Evolutionary conservation across 2,329 filamentous ascomycete genomes (phyloP).

Genomic region (Alternaria triticimaculans): DNA sequence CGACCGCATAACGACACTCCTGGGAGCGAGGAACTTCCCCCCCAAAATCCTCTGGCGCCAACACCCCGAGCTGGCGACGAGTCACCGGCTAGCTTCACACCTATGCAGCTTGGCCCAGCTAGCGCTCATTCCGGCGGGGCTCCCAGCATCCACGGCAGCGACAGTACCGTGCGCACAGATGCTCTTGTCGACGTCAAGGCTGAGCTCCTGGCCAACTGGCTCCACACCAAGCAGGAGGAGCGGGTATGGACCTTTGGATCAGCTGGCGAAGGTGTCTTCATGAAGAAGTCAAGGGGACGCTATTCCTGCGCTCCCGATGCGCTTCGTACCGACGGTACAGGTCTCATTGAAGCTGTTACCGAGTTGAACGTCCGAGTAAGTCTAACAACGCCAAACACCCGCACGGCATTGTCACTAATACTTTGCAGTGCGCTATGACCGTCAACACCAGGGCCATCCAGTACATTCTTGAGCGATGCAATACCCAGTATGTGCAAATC

Average conservation of each 20-base stretch:
- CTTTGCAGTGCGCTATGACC: constrained; percentile 67
- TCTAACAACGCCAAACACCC: not conserved
- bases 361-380: constrained; percentile 62
- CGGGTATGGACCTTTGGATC: constrained; percentile 58
- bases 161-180: constrained; percentile 37
- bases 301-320: constrained; percentile 61
- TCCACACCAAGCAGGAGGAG: constrained; percentile 68
- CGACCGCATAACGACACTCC: not conserved
- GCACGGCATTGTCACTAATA: constrained; percentile 5
- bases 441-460: constrained; percentile 70
- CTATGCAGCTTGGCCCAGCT: constrained; percentile 4
- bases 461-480: constrained; percentile 59
- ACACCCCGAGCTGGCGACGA: not conserved
- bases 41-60: not conserved
- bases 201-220: constrained; percentile 69
- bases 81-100: constrained; percentile 9
- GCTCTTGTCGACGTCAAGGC: constrained; percentile 62
- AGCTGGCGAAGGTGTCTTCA: constrained; percentile 61
- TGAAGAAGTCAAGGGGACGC: constrained; percentile 60
- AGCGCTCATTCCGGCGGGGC: not conserved
- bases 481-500: constrained; percentile 64
- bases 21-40: not conserved
- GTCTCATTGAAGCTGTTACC: constrained; percentile 59
- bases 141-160: not conserved
- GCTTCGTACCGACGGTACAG: constrained; percentile 53